Percentiles rank a stretch among this genome's conserved stretches.
phyloP scores from a whole-genome alignment of 805 yeast genomes.

The Lipomyces orientalis region DNA sequence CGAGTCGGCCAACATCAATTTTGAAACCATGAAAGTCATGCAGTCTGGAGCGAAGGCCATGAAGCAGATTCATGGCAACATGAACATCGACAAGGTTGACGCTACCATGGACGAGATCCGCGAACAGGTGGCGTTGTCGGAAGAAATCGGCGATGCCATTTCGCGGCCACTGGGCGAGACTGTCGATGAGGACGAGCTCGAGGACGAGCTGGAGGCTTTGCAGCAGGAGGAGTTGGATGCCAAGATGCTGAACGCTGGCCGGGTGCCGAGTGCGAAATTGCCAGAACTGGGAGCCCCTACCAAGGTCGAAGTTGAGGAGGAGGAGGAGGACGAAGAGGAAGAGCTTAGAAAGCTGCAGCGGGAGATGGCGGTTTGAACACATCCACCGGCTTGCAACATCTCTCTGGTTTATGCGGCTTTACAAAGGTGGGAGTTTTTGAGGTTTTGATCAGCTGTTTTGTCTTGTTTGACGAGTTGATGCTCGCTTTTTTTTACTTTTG shows the following conservation, averaged over 20 bases:
- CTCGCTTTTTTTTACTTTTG: neutral
- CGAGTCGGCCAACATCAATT: conserved; percentile 92
- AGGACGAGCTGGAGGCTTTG: conserved; percentile 88
- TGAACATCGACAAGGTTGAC: conserved; percentile 95
- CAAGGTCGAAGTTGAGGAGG: conserved; percentile 36
- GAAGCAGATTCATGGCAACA: conserved; percentile 93
- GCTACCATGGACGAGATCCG: conserved; percentile 97
- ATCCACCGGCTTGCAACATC: neutral
- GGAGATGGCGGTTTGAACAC: conserved; percentile 49
- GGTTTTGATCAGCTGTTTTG: neutral
- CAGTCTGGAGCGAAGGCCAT: conserved; percentile 96
- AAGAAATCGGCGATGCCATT: conserved; percentile 94
- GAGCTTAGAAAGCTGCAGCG: conserved; percentile 52
- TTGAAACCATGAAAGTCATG: conserved; percentile 99
- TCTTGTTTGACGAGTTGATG: neutral
- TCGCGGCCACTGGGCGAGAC: conserved; percentile 83
- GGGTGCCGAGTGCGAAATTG: conserved; percentile 39
- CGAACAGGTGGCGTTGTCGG: conserved; percentile 93
- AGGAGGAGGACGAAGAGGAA: conserved; percentile 51
- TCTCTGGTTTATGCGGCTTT: conserved; percentile 4
- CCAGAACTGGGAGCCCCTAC: conserved; percentile 44
- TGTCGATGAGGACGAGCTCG: conserved; percentile 78
- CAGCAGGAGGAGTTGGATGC: conserved; percentile 80
- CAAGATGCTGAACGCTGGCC: conserved; percentile 50
- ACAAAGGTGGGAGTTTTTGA: neutral